These are phyloP conservation scores for Anisodus tanguticus DNA, from an alignment of 257 asterid species.

Conservation along the genomic window DNA sequence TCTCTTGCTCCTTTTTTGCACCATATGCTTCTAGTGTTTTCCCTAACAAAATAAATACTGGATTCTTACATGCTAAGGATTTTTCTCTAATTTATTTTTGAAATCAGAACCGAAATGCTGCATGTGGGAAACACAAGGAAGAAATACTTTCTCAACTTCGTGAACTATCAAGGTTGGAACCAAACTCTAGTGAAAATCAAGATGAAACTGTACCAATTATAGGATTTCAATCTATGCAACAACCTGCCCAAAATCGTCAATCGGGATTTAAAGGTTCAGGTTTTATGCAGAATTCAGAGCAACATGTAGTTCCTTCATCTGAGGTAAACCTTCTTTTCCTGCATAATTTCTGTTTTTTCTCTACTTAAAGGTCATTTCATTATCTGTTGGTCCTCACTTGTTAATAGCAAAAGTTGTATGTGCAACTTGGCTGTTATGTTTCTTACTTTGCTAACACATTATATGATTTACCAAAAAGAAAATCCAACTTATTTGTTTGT, in stretches of 20 bases:
- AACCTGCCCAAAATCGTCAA: slow-evolving; percentile 40
- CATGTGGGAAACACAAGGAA: slow-evolving; percentile 80
- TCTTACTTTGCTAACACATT: too few relatives aligned
- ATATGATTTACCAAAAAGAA: too few relatives aligned
- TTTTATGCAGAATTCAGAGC: slow-evolving; percentile 41
- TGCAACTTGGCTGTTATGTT: too few relatives aligned
- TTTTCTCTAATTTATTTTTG: neutral
- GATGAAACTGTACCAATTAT: slow-evolving; percentile 46
- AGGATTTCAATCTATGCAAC: slow-evolving; percentile 43
- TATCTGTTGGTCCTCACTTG: neutral
- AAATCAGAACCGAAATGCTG: slow-evolving; percentile 82
- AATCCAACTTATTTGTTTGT: too few relatives aligned
- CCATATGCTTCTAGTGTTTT: neutral
- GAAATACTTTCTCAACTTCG: slow-evolving; percentile 81
- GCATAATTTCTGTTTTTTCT: neutral
- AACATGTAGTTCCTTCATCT: slow-evolving; percentile 43
- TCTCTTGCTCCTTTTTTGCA: neutral
- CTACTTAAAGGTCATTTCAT: neutral
- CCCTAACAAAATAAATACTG: neutral
- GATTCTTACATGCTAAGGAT: neutral
- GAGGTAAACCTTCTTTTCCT: slow-evolving; percentile 51
- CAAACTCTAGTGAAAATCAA: slow-evolving; percentile 52
- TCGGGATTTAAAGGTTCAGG: slow-evolving; percentile 39
- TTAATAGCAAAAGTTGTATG: too few relatives aligned
- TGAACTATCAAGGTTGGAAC: slow-evolving; percentile 66